These are phyloP conservation scores for Melanomma pulvis-pyrius DNA, from an alignment of 495 filamentous ascomycete genomes.

Conservation along the genomic window DNA sequence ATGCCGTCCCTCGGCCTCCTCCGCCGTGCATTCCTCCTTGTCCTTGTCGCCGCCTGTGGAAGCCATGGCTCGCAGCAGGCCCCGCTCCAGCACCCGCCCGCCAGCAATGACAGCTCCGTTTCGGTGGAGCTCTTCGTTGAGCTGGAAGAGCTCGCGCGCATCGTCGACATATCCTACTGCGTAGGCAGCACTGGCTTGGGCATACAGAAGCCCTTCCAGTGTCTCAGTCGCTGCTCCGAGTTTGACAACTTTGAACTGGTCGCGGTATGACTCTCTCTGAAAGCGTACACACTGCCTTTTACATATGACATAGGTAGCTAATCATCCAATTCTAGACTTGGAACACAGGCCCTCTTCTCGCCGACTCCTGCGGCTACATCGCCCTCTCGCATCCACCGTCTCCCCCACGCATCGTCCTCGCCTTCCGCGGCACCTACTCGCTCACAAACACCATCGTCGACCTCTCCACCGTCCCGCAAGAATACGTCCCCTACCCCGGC, in stretches of 20 bases:
- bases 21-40: slow-evolving; percentile 8
- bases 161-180: slow-evolving; percentile 96
- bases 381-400: slow-evolving; percentile 73
- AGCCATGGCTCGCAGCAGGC: slow-evolving; percentile 19
- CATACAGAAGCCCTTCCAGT: slow-evolving; percentile 78
- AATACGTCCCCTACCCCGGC: slow-evolving; percentile 83
- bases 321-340: slow-evolving; percentile 60
- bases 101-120: slow-evolving; percentile 50
- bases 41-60: background rate
- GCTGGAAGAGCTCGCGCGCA: slow-evolving; percentile 79
- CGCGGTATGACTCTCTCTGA: slow-evolving; percentile 51
- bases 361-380: slow-evolving; percentile 92
- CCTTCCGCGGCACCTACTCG: slow-evolving; percentile 93
- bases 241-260: slow-evolving; percentile 79
- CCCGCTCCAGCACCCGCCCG: slow-evolving; percentile 26
- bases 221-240: slow-evolving; percentile 78
- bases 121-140: slow-evolving; percentile 71
- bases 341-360: slow-evolving; percentile 84
- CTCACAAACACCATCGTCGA: slow-evolving; percentile 88
- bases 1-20: slow-evolving; percentile 31
- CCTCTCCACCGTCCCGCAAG: slow-evolving; percentile 82
- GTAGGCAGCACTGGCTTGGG: slow-evolving; percentile 75
- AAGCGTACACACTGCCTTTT: background rate
- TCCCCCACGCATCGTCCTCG: slow-evolving; percentile 72
- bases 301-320: background rate